Evolutionary conservation across 129 eudicot genomes (phyloP).

Genomic region (Ambrosia artemisiifolia): DNA sequence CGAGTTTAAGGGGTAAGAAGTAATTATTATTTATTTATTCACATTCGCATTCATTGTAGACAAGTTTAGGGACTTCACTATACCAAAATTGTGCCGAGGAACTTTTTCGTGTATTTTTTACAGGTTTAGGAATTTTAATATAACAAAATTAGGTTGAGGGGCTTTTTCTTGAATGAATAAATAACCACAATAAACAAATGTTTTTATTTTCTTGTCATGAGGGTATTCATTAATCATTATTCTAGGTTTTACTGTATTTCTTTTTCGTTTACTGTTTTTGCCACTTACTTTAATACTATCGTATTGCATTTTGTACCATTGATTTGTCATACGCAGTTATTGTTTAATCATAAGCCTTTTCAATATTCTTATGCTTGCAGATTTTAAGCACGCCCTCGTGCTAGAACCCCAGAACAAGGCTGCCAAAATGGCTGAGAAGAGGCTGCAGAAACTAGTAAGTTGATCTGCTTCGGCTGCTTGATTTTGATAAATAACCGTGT

Average conservation of each 20-base stretch:
- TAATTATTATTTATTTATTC: no score
- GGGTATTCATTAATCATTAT: not conserved
- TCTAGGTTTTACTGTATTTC: not conserved
- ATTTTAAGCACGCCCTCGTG: slow-evolving; percentile 92
- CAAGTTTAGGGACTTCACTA: no score
- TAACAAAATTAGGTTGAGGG: no score
- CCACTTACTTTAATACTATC: not conserved
- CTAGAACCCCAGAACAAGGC: slow-evolving; percentile 89
- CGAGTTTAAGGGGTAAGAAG: no score
- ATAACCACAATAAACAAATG: not conserved
- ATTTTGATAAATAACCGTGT: slow-evolving; percentile 18
- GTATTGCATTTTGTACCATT: not conserved
- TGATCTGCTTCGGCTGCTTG: slow-evolving; percentile 20
- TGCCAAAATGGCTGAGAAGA: slow-evolving; percentile 73
- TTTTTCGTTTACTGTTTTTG: not conserved
- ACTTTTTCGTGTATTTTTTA: no score
- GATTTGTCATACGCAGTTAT: no score
- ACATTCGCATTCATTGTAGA: no score
- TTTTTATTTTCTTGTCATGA: not conserved
- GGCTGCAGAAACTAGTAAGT: slow-evolving; percentile 56
- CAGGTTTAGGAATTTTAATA: no score
- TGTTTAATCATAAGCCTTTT: not conserved
- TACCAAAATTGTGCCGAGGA: no score
- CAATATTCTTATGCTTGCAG: slow-evolving; percentile 33
- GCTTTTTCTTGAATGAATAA: not conserved